Conservation (phyloP, 140 eudicot species). For the Ambrosia hybrid region DNA sequence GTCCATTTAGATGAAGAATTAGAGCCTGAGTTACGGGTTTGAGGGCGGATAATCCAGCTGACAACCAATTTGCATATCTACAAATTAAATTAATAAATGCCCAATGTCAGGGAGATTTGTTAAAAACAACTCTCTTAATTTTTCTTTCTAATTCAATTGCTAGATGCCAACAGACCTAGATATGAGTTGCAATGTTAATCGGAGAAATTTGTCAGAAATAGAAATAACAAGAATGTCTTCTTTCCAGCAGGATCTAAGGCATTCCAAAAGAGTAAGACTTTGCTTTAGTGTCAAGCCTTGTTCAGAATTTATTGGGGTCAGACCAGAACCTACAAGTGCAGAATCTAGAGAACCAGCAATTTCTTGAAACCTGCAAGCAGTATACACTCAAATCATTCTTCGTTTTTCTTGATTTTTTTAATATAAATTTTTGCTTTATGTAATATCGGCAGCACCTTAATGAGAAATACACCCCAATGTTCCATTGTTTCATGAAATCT, state of each 20-base stretch:
- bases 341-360: constrained; percentile 96
- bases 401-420: constrained; percentile 1
- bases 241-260: constrained; percentile 93
- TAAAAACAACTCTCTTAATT: background rate
- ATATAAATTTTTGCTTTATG: background rate
- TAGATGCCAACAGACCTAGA: constrained; percentile 59
- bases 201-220: constrained; percentile 87
- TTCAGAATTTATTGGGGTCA: constrained; percentile 41
- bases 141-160: background rate
- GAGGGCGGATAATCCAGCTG: constrained; percentile 88
- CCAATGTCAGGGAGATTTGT: constrained; percentile 19
- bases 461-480: constrained; percentile 91
- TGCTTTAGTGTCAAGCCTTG: constrained; percentile 60
- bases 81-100: constrained; percentile 1
- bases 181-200: constrained; percentile 81
- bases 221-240: constrained; percentile 90
- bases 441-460: constrained; percentile 52
- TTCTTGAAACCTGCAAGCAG: constrained; percentile 82
- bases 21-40: constrained; percentile 50
- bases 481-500: constrained; percentile 97
- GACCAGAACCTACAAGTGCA: constrained; percentile 56
- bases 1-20: constrained; percentile 87
- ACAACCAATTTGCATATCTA: constrained; percentile 88
- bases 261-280: constrained; percentile 77
- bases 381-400: constrained; percentile 13